Conservation (phyloP, 495 filamentous ascomycete species). For the Xylaria bambusicola region DNA sequence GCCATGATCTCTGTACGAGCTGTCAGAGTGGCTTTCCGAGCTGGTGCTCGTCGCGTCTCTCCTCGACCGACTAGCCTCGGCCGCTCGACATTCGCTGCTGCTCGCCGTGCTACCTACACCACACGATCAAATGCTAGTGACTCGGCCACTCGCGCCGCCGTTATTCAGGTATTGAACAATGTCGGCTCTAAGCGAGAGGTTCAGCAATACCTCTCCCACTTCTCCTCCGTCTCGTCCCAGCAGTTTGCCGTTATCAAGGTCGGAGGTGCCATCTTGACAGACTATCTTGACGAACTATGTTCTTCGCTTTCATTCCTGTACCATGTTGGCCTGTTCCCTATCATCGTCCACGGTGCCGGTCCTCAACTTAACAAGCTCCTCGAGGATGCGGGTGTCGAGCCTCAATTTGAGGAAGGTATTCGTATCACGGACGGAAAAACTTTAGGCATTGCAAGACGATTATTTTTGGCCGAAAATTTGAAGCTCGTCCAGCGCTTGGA, state of each 20-base stretch:
- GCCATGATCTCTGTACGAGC: conserved; percentile 15
- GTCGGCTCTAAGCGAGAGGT: conserved; percentile 97
- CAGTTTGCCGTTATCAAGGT: conserved; percentile 99
- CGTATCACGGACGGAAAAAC: conserved; percentile 96
- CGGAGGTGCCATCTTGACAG: conserved; percentile 94
- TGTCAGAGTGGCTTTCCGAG: conserved; percentile 13
- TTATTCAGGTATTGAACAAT: conserved; percentile 92
- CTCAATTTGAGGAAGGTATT: conserved; percentile 95
- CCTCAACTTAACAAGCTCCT: conserved; percentile 95
- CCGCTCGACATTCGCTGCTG: neutral
- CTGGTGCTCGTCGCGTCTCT: conserved; percentile 11
- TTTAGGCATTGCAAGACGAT: conserved; percentile 80
- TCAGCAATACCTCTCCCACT: conserved; percentile 97
- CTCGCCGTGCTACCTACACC: conserved; percentile 27
- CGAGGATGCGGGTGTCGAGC: conserved; percentile 89
- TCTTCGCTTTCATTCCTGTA: conserved; percentile 89
- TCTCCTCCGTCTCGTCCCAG: conserved; percentile 94
- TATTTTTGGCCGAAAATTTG: conserved; percentile 95
- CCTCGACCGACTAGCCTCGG: conserved; percentile 2
- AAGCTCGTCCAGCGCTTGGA: conserved; percentile 92
- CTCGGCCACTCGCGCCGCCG: conserved; percentile 75
- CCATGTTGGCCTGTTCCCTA: conserved; percentile 92
- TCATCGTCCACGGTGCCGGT: conserved; percentile 95
- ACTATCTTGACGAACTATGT: conserved; percentile 86
- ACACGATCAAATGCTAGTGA: conserved; percentile 40